Evolutionary conservation across 2,329 filamentous ascomycete genomes (phyloP).

Genomic region (Aspergillus bombycis): DNA sequence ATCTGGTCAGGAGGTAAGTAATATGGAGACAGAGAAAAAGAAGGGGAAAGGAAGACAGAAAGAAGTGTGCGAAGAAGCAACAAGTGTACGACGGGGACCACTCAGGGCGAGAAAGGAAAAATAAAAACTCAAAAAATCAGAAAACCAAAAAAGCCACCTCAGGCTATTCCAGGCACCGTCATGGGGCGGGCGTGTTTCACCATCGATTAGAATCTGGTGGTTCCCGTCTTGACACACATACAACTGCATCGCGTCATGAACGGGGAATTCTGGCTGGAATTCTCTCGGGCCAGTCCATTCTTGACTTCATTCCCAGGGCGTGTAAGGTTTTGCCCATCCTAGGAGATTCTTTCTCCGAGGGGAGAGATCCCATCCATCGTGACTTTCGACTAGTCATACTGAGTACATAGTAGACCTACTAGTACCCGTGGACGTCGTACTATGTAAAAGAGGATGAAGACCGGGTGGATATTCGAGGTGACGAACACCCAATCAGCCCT

Average conservation of each 20-base stretch:
- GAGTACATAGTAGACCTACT: no score
- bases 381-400: no score
- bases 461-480: not conserved
- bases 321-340: no score
- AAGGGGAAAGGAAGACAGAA: not conserved
- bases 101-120: not conserved
- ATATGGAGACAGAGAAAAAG: not conserved
- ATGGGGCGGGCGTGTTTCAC: constrained; percentile 9
- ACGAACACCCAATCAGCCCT: not conserved
- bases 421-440: not conserved
- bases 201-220: not conserved
- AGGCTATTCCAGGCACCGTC: constrained; percentile 8
- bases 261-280: not conserved
- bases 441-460: not conserved
- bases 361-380: no score
- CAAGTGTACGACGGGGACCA: not conserved
- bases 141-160: constrained; percentile 8
- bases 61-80: not conserved
- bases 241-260: not conserved
- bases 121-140: not conserved
- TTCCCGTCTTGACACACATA: not conserved
- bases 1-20: not conserved
- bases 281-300: not conserved
- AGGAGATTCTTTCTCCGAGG: no score
- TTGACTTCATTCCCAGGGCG: not conserved